Evolutionary conservation across 225 moss, liverwort and hornwort species (phyloP), one percentile per base, ranked within the genome.

Genomic region (Asterella californica): DNA sequence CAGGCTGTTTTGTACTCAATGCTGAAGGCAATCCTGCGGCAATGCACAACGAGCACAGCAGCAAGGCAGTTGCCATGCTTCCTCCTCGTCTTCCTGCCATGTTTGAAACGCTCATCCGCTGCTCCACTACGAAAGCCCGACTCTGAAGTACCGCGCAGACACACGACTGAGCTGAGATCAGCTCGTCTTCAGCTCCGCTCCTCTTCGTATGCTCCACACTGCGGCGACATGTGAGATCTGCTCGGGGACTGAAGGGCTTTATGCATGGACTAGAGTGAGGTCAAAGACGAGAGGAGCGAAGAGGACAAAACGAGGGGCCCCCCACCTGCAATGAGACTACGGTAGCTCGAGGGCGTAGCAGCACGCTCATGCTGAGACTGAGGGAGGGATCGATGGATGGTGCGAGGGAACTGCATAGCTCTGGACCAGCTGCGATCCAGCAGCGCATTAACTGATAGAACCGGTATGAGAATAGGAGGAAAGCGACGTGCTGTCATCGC

Each of bases 401-500:
- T 49, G 72, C 30, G 30, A 32, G 76, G 30, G 18, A 42, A 29
- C 10, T 33, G 36, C 57, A 38, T 24, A 52, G 76, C 57, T 59
- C 64, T 50, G n/a, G 70, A 29, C 52, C 69, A 50, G 69, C 79
- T 68, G 69, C 79, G 52, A 29, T 33, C 64, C 77, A 62, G 64
- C 77, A 62, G 0, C 50, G 79, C 68, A 79, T 68, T 68, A 68
- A 68, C 68, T 68, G 33, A 59, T 61, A 45, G 76, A 76, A 60
- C 60, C 47, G 75, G 75, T 37, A 32, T 47, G 30, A 50, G 79
- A 49, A 33, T 34, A 36, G 22, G 68, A 54, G 69, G 57, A 70
- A 57, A 76, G 59, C 19, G 76, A 76, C 67, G 46, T 54, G 70
- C 77, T 77, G 79, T 36, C 68, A 70, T 53, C 38, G 32, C 79